These are phyloP conservation scores for Saccharomycopsis fibuligera DNA, from an alignment of 805 yeast species.

Conservation along the genomic window DNA sequence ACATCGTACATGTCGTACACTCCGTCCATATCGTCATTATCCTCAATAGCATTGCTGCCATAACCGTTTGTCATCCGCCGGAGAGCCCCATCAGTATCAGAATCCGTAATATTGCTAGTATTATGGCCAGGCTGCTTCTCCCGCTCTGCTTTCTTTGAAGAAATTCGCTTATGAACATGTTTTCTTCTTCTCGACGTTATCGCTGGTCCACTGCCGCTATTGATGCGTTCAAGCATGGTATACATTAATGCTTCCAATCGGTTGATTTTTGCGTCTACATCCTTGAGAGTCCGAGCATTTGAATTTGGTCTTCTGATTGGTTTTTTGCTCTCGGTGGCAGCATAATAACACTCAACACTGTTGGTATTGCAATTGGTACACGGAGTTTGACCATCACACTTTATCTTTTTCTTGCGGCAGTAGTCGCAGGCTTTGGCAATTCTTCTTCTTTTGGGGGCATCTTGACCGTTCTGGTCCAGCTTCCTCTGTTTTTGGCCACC, in stretches of 20 bases:
- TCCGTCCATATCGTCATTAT: too few species aligned
- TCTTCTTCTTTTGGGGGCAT: constrained; percentile 17
- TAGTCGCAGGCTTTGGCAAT: constrained; percentile 39
- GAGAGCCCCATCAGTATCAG: too few species aligned
- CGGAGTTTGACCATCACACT: constrained; percentile 41
- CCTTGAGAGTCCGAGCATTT: constrained; percentile 3
- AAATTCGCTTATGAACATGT: too few species aligned
- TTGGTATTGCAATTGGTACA: constrained; percentile 37
- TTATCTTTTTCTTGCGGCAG: constrained; percentile 40
- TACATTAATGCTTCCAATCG: constrained; percentile 2
- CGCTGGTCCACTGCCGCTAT: neutral
- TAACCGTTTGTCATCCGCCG: too few species aligned
- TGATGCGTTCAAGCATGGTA: neutral
- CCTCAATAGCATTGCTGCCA: too few species aligned
- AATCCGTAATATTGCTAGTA: too few species aligned
- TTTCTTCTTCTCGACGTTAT: too few species aligned
- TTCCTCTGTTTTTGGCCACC: too few species aligned
- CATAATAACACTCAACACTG: constrained; percentile 32
- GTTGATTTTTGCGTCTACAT: constrained; percentile 4
- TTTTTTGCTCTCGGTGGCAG: constrained; percentile 30
- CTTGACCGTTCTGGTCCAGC: too few species aligned
- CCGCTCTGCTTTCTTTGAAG: too few species aligned
- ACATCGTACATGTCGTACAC: too few species aligned
- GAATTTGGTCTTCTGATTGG: constrained; percentile 1
- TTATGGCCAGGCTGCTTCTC: too few species aligned